These are phyloP conservation scores for Fremontodendron californicum DNA, from an alignment of 345 rosid genomes.

Conservation along the genomic window DNA sequence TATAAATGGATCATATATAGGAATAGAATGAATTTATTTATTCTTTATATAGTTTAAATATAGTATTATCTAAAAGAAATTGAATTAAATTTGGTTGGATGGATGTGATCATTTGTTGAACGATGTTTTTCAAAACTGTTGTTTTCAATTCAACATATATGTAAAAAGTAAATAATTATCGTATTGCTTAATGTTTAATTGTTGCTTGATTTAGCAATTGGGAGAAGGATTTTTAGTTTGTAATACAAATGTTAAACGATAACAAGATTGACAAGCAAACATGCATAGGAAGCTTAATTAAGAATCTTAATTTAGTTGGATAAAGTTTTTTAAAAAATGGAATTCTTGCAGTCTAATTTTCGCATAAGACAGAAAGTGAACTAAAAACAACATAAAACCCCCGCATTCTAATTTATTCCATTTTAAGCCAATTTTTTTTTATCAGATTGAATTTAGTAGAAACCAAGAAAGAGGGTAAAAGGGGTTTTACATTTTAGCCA, in stretches of 20 bases:
- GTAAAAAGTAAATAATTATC: background rate
- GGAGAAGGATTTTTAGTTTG: background rate
- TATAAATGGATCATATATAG: background rate
- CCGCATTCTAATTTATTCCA: background rate
- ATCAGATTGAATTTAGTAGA: background rate
- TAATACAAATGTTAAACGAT: background rate
- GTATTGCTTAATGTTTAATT: background rate
- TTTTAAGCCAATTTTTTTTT: too few species aligned
- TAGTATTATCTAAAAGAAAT: background rate
- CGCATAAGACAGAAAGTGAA: background rate
- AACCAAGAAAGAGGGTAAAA: background rate
- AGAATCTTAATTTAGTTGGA: background rate
- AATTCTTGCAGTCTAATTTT: conserved; percentile 11
- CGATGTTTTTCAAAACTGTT: background rate
- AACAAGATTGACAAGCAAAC: background rate
- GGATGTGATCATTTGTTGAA: background rate
- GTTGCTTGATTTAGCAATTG: background rate
- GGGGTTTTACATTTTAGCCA: background rate
- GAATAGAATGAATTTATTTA: background rate
- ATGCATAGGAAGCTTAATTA: background rate
- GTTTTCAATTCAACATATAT: background rate
- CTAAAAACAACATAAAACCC: background rate
- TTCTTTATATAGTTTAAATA: background rate
- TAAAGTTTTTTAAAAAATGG: background rate
- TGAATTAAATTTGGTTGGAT: background rate